Evolutionary conservation across 495 filamentous ascomycete species (phyloP), one percentile per base, ranked within the genome.

Genomic region (Aspergillus leporis): DNA sequence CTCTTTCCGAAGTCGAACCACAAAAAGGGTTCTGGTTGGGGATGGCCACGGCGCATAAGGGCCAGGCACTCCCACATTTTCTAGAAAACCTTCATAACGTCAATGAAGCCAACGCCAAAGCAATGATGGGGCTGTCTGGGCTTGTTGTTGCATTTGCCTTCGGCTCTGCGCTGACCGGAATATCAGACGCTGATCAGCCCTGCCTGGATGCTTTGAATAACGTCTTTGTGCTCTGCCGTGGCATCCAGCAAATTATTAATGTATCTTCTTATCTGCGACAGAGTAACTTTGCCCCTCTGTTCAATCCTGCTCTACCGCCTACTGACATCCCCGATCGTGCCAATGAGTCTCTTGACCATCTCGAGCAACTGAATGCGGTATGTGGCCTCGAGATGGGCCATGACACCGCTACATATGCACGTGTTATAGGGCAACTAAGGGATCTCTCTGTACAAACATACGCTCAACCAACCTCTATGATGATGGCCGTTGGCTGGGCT

Each of bases 121-220:
- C 65, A 2, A 63, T 70, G 65, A 56, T 67, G 56, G 55, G 59
- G 6, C 60, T 70, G 5, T 61, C 65, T 10, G 45, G 61, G 0
- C 31, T 70, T 6, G 68, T 66, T 5, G 63, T 70, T 0, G 61
- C 59, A 4, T 70, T 65, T 58, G 63, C 65, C 10, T 60, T 70
- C 34, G 68, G 65, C 4, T 66, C 61, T 40, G 63, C 61, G 4
- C 53, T 65, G 14, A 61, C 61, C 4, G 36, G 30, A 7, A 14
- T 48, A 4, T 34, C 63, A 2, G 61, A 56, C 3, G 54, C 60
- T 25, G 61, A 63, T 0, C 48, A 49, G 31, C 68, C 68, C 2
- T 56, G 63, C n/a, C 22, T 70, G 22, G 34, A 50, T n/a, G 40
- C 63, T 2, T 57, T 70, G 25, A 66, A 58, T 10, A 51, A 70